phyloP scores from a whole-genome alignment of 768 basidiomycete genomes.

The Strobilomyces confusus region DNA sequence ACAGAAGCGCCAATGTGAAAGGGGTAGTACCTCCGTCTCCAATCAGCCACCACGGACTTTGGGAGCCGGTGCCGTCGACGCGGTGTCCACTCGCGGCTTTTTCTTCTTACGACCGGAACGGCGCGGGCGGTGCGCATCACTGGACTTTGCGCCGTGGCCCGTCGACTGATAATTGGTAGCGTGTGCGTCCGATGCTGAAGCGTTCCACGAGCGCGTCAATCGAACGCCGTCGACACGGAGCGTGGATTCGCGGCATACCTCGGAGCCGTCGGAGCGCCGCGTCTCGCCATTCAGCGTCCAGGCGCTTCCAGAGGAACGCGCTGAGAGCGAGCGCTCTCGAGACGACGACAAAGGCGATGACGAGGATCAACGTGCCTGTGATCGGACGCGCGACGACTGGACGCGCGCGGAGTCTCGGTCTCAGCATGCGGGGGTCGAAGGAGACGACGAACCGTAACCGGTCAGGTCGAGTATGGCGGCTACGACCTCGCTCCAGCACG shows the following conservation, averaged over 20 bases:
- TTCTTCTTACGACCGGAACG: neutral
- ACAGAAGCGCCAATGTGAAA: too few species aligned
- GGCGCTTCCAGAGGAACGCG: neutral
- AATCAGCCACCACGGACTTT: too few species aligned
- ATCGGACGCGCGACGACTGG: conserved; percentile 11
- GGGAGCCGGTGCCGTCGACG: too few species aligned
- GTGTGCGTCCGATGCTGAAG: conserved; percentile 7
- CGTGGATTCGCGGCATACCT: conserved; percentile 14
- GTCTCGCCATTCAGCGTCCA: neutral
- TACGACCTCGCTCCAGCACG: conserved; percentile 14
- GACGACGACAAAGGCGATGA: conserved; percentile 12
- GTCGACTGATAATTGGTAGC: conserved; percentile 21
- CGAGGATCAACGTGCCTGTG: conserved; percentile 4
- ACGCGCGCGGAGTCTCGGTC: too few species aligned
- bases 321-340: neutral
- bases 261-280: neutral
- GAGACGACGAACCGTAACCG: conserved; percentile 10
- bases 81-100: too few species aligned
- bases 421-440: neutral
- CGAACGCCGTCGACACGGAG: neutral
- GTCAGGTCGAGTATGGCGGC: conserved; percentile 8
- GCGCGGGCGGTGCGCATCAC: neutral
- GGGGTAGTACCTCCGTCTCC: too few species aligned
- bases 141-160: conserved; percentile 10
- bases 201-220: neutral